Percentiles rank a stretch among this genome's conserved stretches.
These are phyloP conservation scores for Lasiodiplodia sp. DNA, from an alignment of 2,329 filamentous ascomycete genomes.

Conservation along the genomic window DNA sequence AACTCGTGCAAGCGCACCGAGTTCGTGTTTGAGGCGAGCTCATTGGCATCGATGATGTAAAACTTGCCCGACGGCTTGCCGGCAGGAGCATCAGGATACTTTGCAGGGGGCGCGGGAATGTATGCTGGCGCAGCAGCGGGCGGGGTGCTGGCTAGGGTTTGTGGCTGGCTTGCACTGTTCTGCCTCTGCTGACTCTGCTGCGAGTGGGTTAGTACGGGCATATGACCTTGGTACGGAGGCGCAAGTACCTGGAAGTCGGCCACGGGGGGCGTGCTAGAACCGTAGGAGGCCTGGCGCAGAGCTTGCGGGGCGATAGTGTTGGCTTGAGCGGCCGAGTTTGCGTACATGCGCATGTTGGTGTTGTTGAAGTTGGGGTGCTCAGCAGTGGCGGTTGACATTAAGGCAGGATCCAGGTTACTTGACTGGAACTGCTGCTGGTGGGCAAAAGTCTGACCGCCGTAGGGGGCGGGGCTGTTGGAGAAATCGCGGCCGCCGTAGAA, in stretches of 20 bases:
- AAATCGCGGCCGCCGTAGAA: constrained; percentile 35
- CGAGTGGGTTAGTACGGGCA: neutral
- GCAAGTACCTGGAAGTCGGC: constrained; percentile 27
- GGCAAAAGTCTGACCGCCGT: constrained; percentile 25
- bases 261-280: constrained; percentile 7
- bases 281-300: constrained; percentile 29
- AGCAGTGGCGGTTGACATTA: constrained; percentile 29
- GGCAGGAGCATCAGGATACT: constrained; percentile 36
- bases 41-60: constrained; percentile 50
- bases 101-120: constrained; percentile 10
- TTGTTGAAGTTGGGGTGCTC: constrained; percentile 28
- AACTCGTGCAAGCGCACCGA: constrained; percentile 53
- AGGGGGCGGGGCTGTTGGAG: constrained; percentile 33
- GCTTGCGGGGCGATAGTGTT: constrained; percentile 31
- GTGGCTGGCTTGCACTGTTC: constrained; percentile 11
- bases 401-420: constrained; percentile 32
- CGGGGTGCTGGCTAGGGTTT: neutral
- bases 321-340: constrained; percentile 20
- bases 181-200: constrained; percentile 16
- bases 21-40: constrained; percentile 53
- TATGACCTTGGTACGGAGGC: neutral
- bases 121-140: constrained; percentile 3
- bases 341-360: constrained; percentile 20
- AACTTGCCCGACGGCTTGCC: constrained; percentile 50
- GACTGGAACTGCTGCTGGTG: constrained; percentile 31